phyloP scores from a whole-genome alignment of 805 yeast species.

The Middelhovenomyces tepae region DNA sequence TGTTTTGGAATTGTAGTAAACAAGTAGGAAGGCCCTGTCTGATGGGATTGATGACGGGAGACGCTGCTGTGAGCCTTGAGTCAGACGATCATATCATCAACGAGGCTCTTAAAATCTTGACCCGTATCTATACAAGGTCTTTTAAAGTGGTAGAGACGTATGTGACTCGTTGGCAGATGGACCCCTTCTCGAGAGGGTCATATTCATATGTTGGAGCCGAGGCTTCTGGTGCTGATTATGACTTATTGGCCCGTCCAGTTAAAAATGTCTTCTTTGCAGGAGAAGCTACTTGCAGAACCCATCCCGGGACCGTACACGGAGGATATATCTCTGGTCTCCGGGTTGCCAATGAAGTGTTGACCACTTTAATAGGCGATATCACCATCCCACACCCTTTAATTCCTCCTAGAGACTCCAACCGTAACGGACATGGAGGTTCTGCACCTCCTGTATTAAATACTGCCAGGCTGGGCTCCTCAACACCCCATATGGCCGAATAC shows the following conservation, averaged over 20 bases:
- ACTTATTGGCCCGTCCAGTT: constrained; percentile 31
- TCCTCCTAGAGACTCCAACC: constrained; percentile 12
- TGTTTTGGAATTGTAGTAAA: constrained; percentile 31
- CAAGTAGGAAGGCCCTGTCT: constrained; percentile 30
- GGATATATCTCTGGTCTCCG: constrained; percentile 35
- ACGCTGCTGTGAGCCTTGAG: constrained; percentile 28
- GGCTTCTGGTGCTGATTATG: constrained; percentile 36
- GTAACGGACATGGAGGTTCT: constrained; percentile 10
- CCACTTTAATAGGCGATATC: constrained; percentile 32
- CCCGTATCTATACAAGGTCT: constrained; percentile 13
- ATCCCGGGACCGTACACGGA: constrained; percentile 37
- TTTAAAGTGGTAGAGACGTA: constrained; percentile 30
- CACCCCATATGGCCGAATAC: no score
- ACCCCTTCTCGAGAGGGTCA: constrained; percentile 73
- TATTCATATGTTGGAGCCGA: constrained; percentile 42
- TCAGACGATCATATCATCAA: constrained; percentile 27
- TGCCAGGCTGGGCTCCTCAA: no score
- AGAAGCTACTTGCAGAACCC: constrained; percentile 34
- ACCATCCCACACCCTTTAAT: constrained; percentile 31
- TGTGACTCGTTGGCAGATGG: constrained; percentile 68
- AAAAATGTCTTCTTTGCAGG: constrained; percentile 34
- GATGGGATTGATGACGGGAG: constrained; percentile 32
- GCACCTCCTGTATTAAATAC: constrained; percentile 6
- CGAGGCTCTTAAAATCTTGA: constrained; percentile 26
- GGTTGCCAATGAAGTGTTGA: constrained; percentile 33